Conservation (phyloP, 768 basidiomycete genomes). For the Amyloporia xantha region DNA sequence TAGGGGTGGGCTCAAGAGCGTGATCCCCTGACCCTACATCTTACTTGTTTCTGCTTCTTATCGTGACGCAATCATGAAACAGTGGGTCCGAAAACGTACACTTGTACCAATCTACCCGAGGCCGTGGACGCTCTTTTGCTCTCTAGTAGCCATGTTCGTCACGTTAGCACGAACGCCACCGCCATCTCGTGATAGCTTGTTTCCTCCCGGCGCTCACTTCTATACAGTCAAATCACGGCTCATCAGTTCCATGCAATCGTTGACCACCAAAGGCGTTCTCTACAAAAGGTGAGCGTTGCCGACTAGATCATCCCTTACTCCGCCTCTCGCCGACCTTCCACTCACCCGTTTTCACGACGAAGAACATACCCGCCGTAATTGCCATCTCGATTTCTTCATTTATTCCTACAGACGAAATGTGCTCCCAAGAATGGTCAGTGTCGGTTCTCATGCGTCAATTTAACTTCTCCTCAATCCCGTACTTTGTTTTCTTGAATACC, state of each 20-base stretch:
- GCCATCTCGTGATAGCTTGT: neutral
- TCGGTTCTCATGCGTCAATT: neutral
- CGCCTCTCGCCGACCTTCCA: no score
- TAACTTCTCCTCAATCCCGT: no score
- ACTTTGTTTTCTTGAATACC: neutral
- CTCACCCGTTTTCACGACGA: no score
- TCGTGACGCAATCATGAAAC: neutral
- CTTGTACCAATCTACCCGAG: neutral
- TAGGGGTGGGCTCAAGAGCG: no score
- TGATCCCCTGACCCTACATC: neutral
- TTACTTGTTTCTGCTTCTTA: neutral
- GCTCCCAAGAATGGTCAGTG: constrained; percentile 20
- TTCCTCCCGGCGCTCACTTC: neutral
- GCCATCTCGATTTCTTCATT: no score
- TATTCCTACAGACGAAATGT: constrained; percentile 16
- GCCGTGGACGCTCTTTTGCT: neutral
- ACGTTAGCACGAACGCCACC: neutral
- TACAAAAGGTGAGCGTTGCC: neutral
- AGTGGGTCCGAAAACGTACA: neutral
- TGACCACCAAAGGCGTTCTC: neutral
- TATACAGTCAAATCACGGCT: neutral
- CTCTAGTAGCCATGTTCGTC: neutral
- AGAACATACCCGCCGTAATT: no score
- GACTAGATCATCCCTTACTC: no score
- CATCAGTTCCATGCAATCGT: neutral